These are phyloP conservation scores for Boletellus deceptivus DNA, from an alignment of 1,284 basidiomycete species.

Conservation along the genomic window DNA sequence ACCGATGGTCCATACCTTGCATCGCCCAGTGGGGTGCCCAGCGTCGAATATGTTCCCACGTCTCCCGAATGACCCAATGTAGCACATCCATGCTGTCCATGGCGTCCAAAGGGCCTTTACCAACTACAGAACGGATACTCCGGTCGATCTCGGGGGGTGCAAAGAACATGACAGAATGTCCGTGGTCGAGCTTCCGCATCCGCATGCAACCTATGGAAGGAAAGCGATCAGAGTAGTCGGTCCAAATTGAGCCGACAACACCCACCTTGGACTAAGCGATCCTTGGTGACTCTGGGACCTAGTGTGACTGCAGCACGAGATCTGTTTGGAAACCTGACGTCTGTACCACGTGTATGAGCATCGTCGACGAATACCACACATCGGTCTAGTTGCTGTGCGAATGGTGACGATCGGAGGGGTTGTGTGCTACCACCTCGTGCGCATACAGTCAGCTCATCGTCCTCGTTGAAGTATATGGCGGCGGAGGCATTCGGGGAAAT, in stretches of 20 bases:
- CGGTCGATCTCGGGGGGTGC: slow-evolving; percentile 45
- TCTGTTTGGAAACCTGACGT: slow-evolving; percentile 46
- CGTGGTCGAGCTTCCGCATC: too few relatives aligned
- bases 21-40: too few relatives aligned
- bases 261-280: slow-evolving; percentile 49
- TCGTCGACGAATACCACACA: slow-evolving; percentile 46
- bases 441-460: slow-evolving; percentile 42
- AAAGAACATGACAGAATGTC: slow-evolving; percentile 44
- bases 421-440: slow-evolving; percentile 39
- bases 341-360: slow-evolving; percentile 55
- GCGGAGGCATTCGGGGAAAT: slow-evolving; percentile 30
- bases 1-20: background rate
- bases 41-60: too few relatives aligned
- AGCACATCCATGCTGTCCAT: slow-evolving; percentile 38
- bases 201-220: slow-evolving; percentile 21
- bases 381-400: too few relatives aligned
- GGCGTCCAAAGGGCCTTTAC: slow-evolving; percentile 1
- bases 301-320: slow-evolving; percentile 50
- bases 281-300: slow-evolving; percentile 52
- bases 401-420: slow-evolving; percentile 38
- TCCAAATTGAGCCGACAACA: background rate
- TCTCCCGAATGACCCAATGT: slow-evolving; percentile 39
- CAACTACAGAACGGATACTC: slow-evolving; percentile 33
- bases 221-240: too few relatives aligned
- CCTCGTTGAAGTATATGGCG: slow-evolving; percentile 21